Base-by-base conservation (phyloP, 2,329 filamentous ascomycete species). In the Dothistroma pini region DNA sequence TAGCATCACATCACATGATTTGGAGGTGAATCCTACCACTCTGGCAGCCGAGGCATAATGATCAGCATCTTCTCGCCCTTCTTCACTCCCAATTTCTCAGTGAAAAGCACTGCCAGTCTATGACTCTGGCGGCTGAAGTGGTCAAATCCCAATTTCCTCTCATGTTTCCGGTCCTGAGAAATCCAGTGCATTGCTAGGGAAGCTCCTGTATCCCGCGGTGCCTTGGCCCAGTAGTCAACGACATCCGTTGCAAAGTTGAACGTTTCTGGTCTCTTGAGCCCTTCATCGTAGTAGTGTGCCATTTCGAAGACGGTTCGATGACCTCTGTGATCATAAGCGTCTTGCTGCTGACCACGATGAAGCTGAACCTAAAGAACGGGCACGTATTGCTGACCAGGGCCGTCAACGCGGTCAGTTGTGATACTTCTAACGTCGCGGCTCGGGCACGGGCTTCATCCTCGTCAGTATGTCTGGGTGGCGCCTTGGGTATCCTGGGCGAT, bases 211-310 rank as follows among this genome's bases (percentile, higher is more conserved):
- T 32, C 41, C 14, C n/a, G 25, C 9, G 69, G 60, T 14, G 69
- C 66, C 1, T 58, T 44, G 14, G 76, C 76, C 74, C 75, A 77
- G 64, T 75, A 70, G 63, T 78, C 76, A 54, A 78, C 72, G 51
- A 78, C 73, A 68, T 77, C 71, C 44, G 63, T 68, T 11, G 76
- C 75, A 60, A 77, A 78, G 68, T 78, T 77, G 75, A 78, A 78
- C 52, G 61, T 59, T 38, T 57, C 61, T 4, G 66, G 68, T 21
- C 68, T 61, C 31, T 63, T 62, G 44, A 70, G 64, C 31, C 64
- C 54, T 31, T 58, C 21, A 7, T 65, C 59, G 62, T 66, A 66
- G 65, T 69, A 71, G 57, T 71, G 69, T n/a, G 69, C 69, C 69
- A 70, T 71, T 8, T 44, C 41, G 41, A 44, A 1, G 41, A 22